Percentiles rank a stretch among this genome's conserved stretches.
Conservation (phyloP, 805 yeast genomes). For the Yamadazyma akitaensis region DNA sequence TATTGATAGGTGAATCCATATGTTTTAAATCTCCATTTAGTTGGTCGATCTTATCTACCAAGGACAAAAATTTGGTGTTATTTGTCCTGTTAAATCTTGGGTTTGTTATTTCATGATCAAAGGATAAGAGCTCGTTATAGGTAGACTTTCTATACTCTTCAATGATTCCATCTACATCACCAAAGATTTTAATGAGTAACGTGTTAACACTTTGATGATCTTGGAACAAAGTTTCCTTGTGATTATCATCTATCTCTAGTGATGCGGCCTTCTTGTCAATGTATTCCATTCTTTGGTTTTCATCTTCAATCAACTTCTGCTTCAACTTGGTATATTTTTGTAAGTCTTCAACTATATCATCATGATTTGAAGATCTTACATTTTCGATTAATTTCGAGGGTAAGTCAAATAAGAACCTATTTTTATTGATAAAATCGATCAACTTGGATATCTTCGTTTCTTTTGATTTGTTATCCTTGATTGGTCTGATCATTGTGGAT, state of each 20-base stretch:
- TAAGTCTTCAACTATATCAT: conserved; percentile 34
- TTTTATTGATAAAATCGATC: conserved; percentile 32
- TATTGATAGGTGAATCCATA: conserved; percentile 22
- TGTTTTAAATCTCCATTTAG: conserved; percentile 20
- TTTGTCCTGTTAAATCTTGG: conserved; percentile 10
- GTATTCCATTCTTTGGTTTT: conserved; percentile 10
- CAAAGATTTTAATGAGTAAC: conserved; percentile 26
- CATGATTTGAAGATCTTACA: conserved; percentile 31
- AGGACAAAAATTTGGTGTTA: conserved; percentile 32
- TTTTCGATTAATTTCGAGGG: conserved; percentile 29
- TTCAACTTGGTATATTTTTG: conserved; percentile 21
- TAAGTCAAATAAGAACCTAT: conserved; percentile 35
- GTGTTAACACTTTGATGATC: conserved; percentile 22
- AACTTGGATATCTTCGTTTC: conserved; percentile 31
- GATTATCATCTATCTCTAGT: conserved; percentile 19
- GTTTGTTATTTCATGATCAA: conserved; percentile 33
- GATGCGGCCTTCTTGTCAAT: conserved; percentile 12
- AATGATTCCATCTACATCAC: conserved; percentile 32
- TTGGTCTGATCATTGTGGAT: conserved; percentile 39
- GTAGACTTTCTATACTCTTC: conserved; percentile 32
- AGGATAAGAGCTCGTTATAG: conserved; percentile 34
- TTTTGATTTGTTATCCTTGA: conserved; percentile 34
- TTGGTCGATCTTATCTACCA: conserved; percentile 40
- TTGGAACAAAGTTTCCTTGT: conserved; percentile 3
- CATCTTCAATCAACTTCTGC: conserved; percentile 9